Conservation (phyloP, 257 asterid genomes). For the Anisodus tanguticus region DNA sequence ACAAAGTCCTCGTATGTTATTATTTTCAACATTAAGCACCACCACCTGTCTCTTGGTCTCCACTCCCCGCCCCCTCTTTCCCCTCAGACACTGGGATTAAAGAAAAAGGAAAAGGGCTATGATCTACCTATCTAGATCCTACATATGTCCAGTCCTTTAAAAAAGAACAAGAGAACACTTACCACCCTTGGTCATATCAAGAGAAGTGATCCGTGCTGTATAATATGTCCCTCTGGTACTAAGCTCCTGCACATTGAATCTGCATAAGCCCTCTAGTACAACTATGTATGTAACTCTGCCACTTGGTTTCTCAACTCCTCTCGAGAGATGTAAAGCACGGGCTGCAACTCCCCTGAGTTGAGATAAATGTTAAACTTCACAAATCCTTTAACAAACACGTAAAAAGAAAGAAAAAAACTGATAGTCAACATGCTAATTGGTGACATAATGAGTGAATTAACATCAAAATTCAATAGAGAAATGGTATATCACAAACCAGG, state of each 20-base stretch:
- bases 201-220: constrained; percentile 93
- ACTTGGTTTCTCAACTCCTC: constrained; percentile 99
- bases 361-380: constrained; percentile 4
- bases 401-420: not conserved
- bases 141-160: constrained; percentile 4
- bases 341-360: constrained; percentile 48
- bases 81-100: not conserved
- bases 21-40: constrained; percentile 12
- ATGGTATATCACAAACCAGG: not conserved
- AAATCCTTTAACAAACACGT: constrained; percentile 51
- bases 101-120: not conserved
- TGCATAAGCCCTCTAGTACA: constrained; percentile 95
- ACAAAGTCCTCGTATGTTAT: constrained; percentile 3
- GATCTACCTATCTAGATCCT: not conserved
- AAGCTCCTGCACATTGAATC: constrained; percentile 95
- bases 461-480: not conserved
- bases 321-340: constrained; percentile 93
- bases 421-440: not conserved
- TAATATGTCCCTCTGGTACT: constrained; percentile 95
- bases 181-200: constrained; percentile 89
- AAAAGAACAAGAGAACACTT: constrained; percentile 36
- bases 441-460: not conserved
- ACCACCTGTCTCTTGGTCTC: not conserved
- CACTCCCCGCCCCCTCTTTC: not conserved
- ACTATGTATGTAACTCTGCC: constrained; percentile 98